Conservation (phyloP, 148 eudicot species). For the Euryodendron excelsum region DNA sequence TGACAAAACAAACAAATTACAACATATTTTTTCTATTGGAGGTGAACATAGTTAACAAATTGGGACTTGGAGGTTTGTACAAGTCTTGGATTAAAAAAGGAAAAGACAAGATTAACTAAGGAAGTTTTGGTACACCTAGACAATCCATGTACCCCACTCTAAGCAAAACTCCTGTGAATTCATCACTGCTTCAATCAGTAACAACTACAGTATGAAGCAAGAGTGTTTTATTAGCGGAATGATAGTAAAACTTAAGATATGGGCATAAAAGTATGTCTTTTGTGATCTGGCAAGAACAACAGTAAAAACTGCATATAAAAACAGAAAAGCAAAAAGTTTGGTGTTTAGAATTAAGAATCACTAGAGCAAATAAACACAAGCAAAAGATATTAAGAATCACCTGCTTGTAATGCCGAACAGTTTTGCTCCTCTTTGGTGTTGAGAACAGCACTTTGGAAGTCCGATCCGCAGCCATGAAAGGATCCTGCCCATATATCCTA, state of each 20-base stretch:
- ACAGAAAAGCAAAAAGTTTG: background rate
- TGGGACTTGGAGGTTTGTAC: background rate
- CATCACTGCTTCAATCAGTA: conserved; percentile 2
- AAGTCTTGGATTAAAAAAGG: background rate
- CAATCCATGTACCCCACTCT: background rate
- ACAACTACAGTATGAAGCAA: background rate
- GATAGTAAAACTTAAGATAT: background rate
- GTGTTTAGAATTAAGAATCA: too few species aligned
- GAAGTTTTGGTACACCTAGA: background rate
- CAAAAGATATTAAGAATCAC: conserved; percentile 26
- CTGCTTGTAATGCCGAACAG: conserved; percentile 67
- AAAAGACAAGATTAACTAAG: background rate
- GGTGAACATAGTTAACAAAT: background rate
- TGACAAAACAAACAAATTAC: background rate
- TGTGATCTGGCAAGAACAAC: background rate
- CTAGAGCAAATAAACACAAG: background rate
- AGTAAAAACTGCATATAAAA: background rate
- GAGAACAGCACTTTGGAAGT: conserved; percentile 64
- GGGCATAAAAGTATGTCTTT: background rate
- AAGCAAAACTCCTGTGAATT: background rate
- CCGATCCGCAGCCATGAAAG: conserved; percentile 44
- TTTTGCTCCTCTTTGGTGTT: conserved; percentile 51
- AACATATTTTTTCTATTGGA: background rate
- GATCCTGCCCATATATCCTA: conserved; percentile 75
- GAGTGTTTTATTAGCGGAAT: background rate